These are phyloP conservation scores for Circinella minor DNA, from an alignment of 371 early-diverging fungal genomes.

Conservation along the genomic window DNA sequence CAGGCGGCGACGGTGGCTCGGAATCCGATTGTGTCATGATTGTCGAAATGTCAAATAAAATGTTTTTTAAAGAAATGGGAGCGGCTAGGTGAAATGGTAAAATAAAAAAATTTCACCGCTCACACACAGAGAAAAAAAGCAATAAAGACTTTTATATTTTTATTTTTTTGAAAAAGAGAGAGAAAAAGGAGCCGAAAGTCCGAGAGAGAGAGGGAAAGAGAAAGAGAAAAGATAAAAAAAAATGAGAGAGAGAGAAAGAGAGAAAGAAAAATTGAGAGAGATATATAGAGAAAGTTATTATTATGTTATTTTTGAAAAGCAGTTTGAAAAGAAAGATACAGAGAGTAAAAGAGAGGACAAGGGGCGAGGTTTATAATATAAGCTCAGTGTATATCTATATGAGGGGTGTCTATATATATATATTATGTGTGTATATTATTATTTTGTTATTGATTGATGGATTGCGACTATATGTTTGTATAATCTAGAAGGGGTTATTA, in stretches of 20 bases:
- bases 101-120: no score
- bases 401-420: no score
- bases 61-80: neutral
- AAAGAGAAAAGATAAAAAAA: constrained; percentile 7
- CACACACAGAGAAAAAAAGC: no score
- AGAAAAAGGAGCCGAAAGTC: constrained; percentile 8
- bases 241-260: neutral
- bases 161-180: neutral
- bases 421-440: no score
- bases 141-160: no score
- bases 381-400: no score
- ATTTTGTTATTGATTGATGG: no score
- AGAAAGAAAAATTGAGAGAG: constrained; percentile 10
- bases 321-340: neutral
- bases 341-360: constrained; percentile 1
- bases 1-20: constrained; percentile 16
- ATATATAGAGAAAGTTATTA: constrained; percentile 3
- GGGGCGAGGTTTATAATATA: neutral
- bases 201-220: neutral
- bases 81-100: neutral
- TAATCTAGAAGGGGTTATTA: no score
- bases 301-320: neutral
- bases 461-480: no score
- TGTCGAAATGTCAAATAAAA: neutral
- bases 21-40: constrained; percentile 20